Base-by-base conservation (phyloP, 768 basidiomycete genomes). In the Tricholoma terreum region DNA sequence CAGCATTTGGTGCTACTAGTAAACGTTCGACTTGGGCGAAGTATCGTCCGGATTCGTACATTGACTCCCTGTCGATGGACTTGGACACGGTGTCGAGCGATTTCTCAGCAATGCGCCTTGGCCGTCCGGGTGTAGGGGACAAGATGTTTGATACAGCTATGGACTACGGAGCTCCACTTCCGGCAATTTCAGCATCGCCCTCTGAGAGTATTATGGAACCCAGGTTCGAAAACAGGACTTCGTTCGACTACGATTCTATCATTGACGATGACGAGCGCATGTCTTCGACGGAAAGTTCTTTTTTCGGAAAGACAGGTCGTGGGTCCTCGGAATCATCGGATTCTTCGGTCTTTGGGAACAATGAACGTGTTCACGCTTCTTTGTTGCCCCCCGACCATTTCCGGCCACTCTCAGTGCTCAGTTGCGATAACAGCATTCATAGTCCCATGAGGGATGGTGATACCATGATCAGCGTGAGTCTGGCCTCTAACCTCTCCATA, bases 61-160 rank as follows among this genome's bases (percentile, higher is more conserved):
- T 80, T 1, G 90, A 92, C 59, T 27, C 24, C 6, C 46, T 17
- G 8, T 49, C 46, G 30, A 49, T 31, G 30, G 46, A 49, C 9
- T 92, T 31, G 30, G 46, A 49, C 9, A 91, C 90, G 0, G 68
- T 83, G 31, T 69, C 78, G 65, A 91, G 87, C 61, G 84, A 88
- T 46, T 81, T 80, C 59, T 85, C 87, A 9, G 76, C 71, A 3
- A 69, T 75, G 61, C 74, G 80, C n/a, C 69, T 88, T 0, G 84
- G 79, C 1, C 80, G 90, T 9, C 91, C 91, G 1, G 89, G 85
- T 2, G 67, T 92, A 3, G 90, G 91, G 1, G 91, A 93, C 69
- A 93, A 92, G 79, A 93, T 93, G 91, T 89, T 93, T 60, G 85
- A 88, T 35, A 84, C 77, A 11, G 67, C 65, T 17, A 68, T 62